Percentiles rank a stretch among this genome's conserved stretches.
Evolutionary conservation across 345 rosid species (phyloP).

Genomic region (Excoecaria cochinchinensis): DNA sequence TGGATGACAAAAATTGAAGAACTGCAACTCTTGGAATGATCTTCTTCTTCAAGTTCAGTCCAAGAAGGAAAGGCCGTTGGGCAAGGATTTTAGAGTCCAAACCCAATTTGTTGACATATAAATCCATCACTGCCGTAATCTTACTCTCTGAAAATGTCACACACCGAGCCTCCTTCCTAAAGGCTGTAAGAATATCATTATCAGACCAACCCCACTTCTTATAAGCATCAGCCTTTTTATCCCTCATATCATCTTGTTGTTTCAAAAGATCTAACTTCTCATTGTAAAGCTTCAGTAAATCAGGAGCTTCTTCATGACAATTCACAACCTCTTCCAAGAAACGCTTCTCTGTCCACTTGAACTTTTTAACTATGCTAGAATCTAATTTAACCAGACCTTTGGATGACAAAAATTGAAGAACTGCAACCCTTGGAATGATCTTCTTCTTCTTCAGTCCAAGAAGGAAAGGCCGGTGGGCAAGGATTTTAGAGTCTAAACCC

Average conservation of each 20-base stretch:
- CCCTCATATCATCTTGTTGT: not conserved
- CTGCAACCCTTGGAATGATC: slow-evolving; percentile 7
- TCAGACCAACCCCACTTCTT: slow-evolving; percentile 55
- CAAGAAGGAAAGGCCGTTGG: too few species aligned
- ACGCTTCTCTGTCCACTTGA: not conserved
- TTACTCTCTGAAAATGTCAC: not conserved
- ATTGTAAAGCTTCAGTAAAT: not conserved
- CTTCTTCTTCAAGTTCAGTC: too few species aligned
- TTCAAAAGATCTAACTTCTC: not conserved
- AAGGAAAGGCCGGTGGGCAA: slow-evolving; percentile 35
- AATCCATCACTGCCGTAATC: not conserved
- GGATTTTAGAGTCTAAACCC: slow-evolving; percentile 26
- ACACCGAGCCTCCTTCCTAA: slow-evolving; percentile 19
- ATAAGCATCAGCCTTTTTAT: slow-evolving; percentile 36
- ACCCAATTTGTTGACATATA: too few species aligned
- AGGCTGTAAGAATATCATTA: slow-evolving; percentile 37
- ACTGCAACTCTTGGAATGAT: too few species aligned
- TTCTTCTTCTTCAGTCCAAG: slow-evolving; percentile 45
- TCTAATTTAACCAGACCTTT: slow-evolving; percentile 8
- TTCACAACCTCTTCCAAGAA: not conserved
- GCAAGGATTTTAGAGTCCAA: too few species aligned
- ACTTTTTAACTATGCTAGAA: not conserved
- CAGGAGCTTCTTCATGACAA: not conserved
- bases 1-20: too few species aligned
- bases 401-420: not conserved